A percentile compares a stretch with the other conserved stretches of the same genome.
Evolutionary conservation across 1,139 yeast species (phyloP).

Genomic region (Saccharomyces hybrid): DNA sequence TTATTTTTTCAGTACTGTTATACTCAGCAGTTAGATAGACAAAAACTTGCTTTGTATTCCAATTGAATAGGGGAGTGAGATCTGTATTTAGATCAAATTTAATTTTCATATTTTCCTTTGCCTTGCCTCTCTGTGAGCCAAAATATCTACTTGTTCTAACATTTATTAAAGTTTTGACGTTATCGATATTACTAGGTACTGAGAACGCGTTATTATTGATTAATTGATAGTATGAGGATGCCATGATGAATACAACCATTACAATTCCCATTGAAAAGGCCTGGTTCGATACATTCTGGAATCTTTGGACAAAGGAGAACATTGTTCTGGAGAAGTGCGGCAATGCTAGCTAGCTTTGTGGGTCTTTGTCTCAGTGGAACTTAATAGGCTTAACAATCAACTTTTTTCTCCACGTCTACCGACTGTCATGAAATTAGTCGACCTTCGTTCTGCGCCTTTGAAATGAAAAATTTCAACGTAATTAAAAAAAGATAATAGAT

Average conservation of each 20-base stretch:
- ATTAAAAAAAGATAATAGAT: background rate
- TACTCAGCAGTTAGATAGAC: constrained; percentile 86
- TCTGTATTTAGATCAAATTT: constrained; percentile 66
- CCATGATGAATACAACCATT: constrained; percentile 40
- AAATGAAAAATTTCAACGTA: background rate
- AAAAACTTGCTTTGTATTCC: constrained; percentile 95
- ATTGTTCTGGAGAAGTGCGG: constrained; percentile 18
- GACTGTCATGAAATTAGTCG: background rate
- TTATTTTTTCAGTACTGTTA: constrained; percentile 32
- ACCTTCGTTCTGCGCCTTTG: background rate
- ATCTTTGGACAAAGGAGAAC: constrained; percentile 40
- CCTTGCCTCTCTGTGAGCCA: constrained; percentile 61
- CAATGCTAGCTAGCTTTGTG: background rate
- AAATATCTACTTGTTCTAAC: constrained; percentile 60
- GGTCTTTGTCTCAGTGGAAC: background rate
- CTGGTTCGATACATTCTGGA: constrained; percentile 50
- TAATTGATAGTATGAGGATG: constrained; percentile 46
- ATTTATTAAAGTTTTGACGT: constrained; percentile 36
- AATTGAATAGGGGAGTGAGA: constrained; percentile 71
- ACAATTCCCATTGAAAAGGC: constrained; percentile 47
- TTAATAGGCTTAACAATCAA: background rate
- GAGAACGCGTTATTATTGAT: constrained; percentile 39
- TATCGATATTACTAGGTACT: constrained; percentile 36
- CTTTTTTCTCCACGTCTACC: background rate
- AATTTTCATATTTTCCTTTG: constrained; percentile 73